phyloP scores from a whole-genome alignment of 192 early-diverging fungal genomes.

The Rhizoclosmatium globosum region DNA sequence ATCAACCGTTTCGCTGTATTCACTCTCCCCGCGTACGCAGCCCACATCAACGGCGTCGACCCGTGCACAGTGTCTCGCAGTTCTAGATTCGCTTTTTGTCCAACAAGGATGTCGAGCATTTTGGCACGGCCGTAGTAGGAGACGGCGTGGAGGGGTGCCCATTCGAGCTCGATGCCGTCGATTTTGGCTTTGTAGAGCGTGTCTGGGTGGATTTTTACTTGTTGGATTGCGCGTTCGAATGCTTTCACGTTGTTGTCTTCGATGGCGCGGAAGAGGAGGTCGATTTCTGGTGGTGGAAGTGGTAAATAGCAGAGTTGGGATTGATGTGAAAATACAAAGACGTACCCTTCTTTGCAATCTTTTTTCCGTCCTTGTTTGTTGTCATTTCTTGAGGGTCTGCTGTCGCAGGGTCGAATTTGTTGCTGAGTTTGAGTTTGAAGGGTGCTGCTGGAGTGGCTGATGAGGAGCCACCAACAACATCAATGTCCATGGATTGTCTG shows the following conservation, averaged over 20 bases:
- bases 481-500: neutral
- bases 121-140: conserved; percentile 80
- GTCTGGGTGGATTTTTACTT: conserved; percentile 45
- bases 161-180: conserved; percentile 74
- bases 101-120: conserved; percentile 73
- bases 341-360: neutral
- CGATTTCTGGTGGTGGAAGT: conserved; percentile 30
- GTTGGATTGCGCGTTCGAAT: conserved; percentile 35
- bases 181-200: conserved; percentile 50
- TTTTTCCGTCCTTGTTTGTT: conserved; percentile 22
- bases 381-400: neutral
- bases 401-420: neutral
- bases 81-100: conserved; percentile 80
- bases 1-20: conserved; percentile 77
- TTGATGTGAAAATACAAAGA: no score
- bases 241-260: conserved; percentile 45
- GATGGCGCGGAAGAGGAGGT: conserved; percentile 47
- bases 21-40: conserved; percentile 80
- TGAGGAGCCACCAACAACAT: neutral
- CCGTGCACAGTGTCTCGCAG: conserved; percentile 84
- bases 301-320: no score
- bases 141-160: conserved; percentile 88
- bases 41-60: conserved; percentile 89
- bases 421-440: conserved; percentile 12
- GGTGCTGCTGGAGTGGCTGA: neutral